Evolutionary conservation across 73 alveolate species (phyloP), one percentile per base, ranked within the genome.

Genomic region (Paramecium primaurelia): DNA sequence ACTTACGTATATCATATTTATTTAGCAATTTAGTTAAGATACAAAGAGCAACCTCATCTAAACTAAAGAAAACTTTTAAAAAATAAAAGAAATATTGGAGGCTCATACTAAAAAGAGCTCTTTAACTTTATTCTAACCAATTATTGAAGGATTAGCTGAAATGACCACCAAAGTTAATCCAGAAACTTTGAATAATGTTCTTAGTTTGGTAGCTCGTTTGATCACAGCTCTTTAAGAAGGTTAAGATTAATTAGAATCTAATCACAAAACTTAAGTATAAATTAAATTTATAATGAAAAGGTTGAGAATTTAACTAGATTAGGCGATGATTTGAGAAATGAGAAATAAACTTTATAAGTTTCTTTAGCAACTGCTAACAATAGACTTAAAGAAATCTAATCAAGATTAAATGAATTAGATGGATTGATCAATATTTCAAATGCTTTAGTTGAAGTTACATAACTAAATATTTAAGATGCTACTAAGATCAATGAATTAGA

Each of bases 131-230:
- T 80, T 80, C 91, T 18, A 80, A 80, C 91, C 91, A 12, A 80
- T 80, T 8, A 80, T 80, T 80, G 91, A 80, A 80, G 91, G 91
- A 80, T 32, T 80, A 40, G 91, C 91, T 45, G 91, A 80, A 80
- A 80, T 80, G 91, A 80, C 91, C 20, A 80, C 77, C 22, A 80
- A 80, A 47, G 91, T 80, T 9, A 80, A 80, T 22, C 91, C 91
- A 44, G 91, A 80, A 80, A 80, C 91, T 11, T 49, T 80, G 25
- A 80, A 80, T 30, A 80, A 80, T 36, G 91, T 80, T 49, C 45
- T 80, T 3, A 80, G 91, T 80, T 80, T 80, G 32, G 58, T 80
- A 22, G 71, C 91, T 26, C 47, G 91, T 32, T 49, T 80, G 49
- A 80, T 80, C 32, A 80, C 91, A 12, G 91, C 75, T 36, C 58